These are phyloP conservation scores for Cutaneotrichosporon mucoides DNA, from an alignment of 1,284 basidiomycete species.

Conservation along the genomic window DNA sequence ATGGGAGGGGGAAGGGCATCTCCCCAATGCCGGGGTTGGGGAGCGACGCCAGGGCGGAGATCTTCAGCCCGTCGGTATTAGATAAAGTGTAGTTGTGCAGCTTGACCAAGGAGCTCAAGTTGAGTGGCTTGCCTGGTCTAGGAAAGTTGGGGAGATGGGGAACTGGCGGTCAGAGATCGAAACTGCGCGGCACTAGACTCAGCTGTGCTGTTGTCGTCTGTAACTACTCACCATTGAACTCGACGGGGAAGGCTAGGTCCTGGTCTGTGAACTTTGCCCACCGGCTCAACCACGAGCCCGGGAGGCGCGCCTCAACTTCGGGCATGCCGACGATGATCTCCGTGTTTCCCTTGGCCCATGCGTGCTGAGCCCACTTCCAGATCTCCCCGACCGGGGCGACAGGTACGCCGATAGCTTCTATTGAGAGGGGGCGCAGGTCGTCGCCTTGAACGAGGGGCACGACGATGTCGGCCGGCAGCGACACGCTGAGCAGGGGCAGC, in stretches of 20 bases:
- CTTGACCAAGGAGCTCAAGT: constrained; percentile 38
- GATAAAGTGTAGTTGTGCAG: constrained; percentile 38
- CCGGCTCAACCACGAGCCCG: not conserved
- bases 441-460: constrained; percentile 28
- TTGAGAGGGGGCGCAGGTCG: constrained; percentile 32
- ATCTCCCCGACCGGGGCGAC: constrained; percentile 36
- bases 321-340: constrained; percentile 26
- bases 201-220: not conserved
- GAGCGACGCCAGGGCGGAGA: constrained; percentile 34
- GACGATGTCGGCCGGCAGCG: constrained; percentile 20
- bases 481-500: constrained; percentile 28
- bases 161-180: constrained; percentile 28
- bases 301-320: constrained; percentile 20
- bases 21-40: constrained; percentile 29
- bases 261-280: constrained; percentile 21
- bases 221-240: constrained; percentile 35
- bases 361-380: constrained; percentile 33
- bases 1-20: constrained; percentile 41
- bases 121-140: constrained; percentile 31
- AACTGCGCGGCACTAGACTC: constrained; percentile 9
- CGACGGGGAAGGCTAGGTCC: constrained; percentile 28
- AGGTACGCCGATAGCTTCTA: constrained; percentile 32
- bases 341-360: constrained; percentile 35
- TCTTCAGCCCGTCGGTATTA: constrained; percentile 19
- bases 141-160: constrained; percentile 42